phyloP scores from a whole-genome alignment of 2,329 filamentous ascomycete genomes.

The Gnomoniopsis smithogilvyi region DNA sequence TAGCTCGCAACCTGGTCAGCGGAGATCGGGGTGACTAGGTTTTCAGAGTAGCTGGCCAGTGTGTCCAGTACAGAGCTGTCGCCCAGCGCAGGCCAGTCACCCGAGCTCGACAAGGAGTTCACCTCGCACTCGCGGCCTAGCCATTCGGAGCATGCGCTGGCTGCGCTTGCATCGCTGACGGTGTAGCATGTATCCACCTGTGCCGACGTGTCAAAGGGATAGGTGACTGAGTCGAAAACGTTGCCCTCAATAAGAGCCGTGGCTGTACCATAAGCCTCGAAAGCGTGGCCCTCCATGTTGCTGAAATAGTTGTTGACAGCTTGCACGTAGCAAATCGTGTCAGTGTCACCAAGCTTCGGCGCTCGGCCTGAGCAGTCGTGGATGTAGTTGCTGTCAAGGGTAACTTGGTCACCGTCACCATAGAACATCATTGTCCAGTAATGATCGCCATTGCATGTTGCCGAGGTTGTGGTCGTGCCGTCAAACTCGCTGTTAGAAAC shows the following conservation, averaged over 20 bases:
- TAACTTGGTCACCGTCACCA: conserved; percentile 52
- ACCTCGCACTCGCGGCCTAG: conserved; percentile 50
- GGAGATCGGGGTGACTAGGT: conserved; percentile 10
- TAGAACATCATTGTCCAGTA: conserved; percentile 59
- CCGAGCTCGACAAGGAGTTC: conserved; percentile 33
- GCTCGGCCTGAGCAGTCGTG: conserved; percentile 54
- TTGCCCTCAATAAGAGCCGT: conserved; percentile 55
- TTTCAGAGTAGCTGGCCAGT: conserved; percentile 12
- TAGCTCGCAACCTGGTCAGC: conserved; percentile 6
- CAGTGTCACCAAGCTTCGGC: conserved; percentile 50
- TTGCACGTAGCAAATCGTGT: conserved; percentile 50
- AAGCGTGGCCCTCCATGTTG: conserved; percentile 52
- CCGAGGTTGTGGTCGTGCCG: conserved; percentile 50
- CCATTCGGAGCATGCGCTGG: conserved; percentile 36
- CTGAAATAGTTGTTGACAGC: conserved; percentile 62
- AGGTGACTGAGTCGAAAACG: conserved; percentile 51
- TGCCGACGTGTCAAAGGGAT: conserved; percentile 31
- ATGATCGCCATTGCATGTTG: conserved; percentile 56
- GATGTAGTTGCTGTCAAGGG: conserved; percentile 59
- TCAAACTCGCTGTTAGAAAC: conserved; percentile 60
- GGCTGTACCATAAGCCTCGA: conserved; percentile 44
- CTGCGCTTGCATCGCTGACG: conserved; percentile 25
- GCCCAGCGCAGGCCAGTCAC: conserved; percentile 20
- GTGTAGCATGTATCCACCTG: conserved; percentile 20
- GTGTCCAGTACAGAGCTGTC: conserved; percentile 8